A percentile compares a stretch with the other conserved stretches of the same genome.
Evolutionary conservation across 2,329 filamentous ascomycete species (phyloP).

Genomic region (Fusarium sterilihyphosum): DNA sequence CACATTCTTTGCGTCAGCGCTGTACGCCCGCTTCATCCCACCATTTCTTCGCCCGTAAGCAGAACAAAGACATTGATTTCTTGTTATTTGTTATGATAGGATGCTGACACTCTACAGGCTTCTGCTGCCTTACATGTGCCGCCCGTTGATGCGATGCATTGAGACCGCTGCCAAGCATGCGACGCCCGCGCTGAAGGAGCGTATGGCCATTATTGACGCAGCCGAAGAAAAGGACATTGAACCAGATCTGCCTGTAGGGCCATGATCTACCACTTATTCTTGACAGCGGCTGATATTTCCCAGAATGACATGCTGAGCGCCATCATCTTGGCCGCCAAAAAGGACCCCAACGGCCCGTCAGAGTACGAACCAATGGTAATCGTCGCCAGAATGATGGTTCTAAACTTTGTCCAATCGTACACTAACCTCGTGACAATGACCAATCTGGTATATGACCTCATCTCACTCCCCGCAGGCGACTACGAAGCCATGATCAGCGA

Average conservation of each 20-base stretch:
- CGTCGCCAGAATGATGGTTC: slow-evolving; percentile 26
- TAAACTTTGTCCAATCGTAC: slow-evolving; percentile 27
- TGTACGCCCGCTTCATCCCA: slow-evolving; percentile 23
- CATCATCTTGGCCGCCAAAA: slow-evolving; percentile 21
- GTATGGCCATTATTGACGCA: slow-evolving; percentile 18
- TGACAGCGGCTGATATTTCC: not conserved
- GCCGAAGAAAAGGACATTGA: slow-evolving; percentile 9
- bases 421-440: slow-evolving; percentile 28
- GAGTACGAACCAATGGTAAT: slow-evolving; percentile 26
- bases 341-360: slow-evolving; percentile 4
- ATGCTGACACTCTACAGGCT: slow-evolving; percentile 5
- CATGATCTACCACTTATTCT: not conserved
- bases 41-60: slow-evolving; percentile 28
- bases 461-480: slow-evolving; percentile 14
- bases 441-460: slow-evolving; percentile 26
- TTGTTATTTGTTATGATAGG: not conserved
- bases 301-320: slow-evolving; percentile 27
- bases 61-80: too few relatives aligned
- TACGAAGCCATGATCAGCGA: slow-evolving; percentile 14
- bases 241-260: not conserved
- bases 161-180: slow-evolving; percentile 23
- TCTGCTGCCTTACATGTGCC: slow-evolving; percentile 20
- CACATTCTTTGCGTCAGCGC: slow-evolving; percentile 21
- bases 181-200: slow-evolving; percentile 12
- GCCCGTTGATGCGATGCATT: slow-evolving; percentile 20